Evolutionary conservation across 345 rosid genomes (phyloP).

Genomic region (Viola odorata): DNA sequence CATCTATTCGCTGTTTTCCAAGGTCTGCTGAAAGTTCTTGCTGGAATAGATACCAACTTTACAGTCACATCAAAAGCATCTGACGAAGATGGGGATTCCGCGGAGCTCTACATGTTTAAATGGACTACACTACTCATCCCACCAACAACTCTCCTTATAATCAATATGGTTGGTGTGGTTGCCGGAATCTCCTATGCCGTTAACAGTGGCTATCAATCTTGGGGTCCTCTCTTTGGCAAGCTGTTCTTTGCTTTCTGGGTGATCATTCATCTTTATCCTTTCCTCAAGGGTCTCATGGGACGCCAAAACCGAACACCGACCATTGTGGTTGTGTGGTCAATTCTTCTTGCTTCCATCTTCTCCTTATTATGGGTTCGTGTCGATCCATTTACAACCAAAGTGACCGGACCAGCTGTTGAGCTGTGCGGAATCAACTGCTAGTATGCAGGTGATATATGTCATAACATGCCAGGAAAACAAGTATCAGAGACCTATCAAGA

Average conservation of each 20-base stretch:
- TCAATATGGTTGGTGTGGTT: constrained; percentile 37
- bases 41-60: constrained; percentile 28
- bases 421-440: constrained; percentile 45
- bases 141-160: constrained; percentile 36
- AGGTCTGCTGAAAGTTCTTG: constrained; percentile 34
- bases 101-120: constrained; percentile 36
- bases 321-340: constrained; percentile 38
- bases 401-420: constrained; percentile 32
- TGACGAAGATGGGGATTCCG: constrained; percentile 22
- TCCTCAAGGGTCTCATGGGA: constrained; percentile 42
- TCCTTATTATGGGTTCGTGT: constrained; percentile 35
- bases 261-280: constrained; percentile 40
- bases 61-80: constrained; percentile 28
- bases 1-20: constrained; percentile 39
- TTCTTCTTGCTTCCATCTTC: constrained; percentile 42
- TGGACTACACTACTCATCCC: constrained; percentile 45
- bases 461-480: not conserved
- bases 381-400: constrained; percentile 36
- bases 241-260: constrained; percentile 43
- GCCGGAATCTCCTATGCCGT: constrained; percentile 37
- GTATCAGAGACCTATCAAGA: not conserved
- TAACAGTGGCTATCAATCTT: constrained; percentile 34
- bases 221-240: constrained; percentile 43
- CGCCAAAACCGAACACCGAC: constrained; percentile 36
- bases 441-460: not conserved